Conservation (phyloP, 1,284 basidiomycete genomes). For the Mycocalia duriaeana region DNA sequence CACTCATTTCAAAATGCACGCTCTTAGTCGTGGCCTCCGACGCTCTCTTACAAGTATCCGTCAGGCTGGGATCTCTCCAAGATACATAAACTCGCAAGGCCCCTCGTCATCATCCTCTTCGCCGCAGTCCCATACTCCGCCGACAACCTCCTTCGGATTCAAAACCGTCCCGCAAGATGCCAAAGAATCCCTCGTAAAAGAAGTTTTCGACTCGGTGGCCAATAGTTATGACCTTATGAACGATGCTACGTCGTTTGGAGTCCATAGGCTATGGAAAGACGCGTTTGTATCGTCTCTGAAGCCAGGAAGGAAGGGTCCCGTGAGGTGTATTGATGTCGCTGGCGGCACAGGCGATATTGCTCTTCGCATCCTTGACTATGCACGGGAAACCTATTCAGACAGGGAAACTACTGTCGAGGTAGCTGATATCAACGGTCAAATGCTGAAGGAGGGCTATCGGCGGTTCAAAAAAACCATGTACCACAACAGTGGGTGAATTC, state of each 20-base stretch:
- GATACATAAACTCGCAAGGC: slow-evolving; percentile 13
- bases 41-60: slow-evolving; percentile 6
- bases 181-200: slow-evolving; percentile 79
- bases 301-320: slow-evolving; percentile 69
- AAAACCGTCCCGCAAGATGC: slow-evolving; percentile 75
- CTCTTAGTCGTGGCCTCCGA: slow-evolving; percentile 12
- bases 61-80: slow-evolving; percentile 3
- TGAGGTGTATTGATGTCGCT: slow-evolving; percentile 90
- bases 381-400: slow-evolving; percentile 83
- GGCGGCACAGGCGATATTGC: slow-evolving; percentile 99
- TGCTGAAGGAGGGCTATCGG: slow-evolving; percentile 91
- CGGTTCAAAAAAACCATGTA: slow-evolving; percentile 95
- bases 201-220: slow-evolving; percentile 94
- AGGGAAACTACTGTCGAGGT: slow-evolving; percentile 87
- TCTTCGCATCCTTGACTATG: slow-evolving; percentile 88
- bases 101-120: slow-evolving; percentile 9
- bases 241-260: slow-evolving; percentile 94
- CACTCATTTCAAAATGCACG: slow-evolving; percentile 10
- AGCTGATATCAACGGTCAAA: slow-evolving; percentile 93
- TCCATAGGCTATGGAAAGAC: slow-evolving; percentile 98
- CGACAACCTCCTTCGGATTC: slow-evolving; percentile 99
- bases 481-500: slow-evolving; percentile 74
- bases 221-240: slow-evolving; percentile 98
- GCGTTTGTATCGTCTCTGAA: slow-evolving; percentile 79
- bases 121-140: slow-evolving; percentile 44